Percentiles rank a stretch among this genome's conserved stretches.
phyloP scores from a whole-genome alignment of 1,284 basidiomycete genomes.

The Puccinia hordei region DNA sequence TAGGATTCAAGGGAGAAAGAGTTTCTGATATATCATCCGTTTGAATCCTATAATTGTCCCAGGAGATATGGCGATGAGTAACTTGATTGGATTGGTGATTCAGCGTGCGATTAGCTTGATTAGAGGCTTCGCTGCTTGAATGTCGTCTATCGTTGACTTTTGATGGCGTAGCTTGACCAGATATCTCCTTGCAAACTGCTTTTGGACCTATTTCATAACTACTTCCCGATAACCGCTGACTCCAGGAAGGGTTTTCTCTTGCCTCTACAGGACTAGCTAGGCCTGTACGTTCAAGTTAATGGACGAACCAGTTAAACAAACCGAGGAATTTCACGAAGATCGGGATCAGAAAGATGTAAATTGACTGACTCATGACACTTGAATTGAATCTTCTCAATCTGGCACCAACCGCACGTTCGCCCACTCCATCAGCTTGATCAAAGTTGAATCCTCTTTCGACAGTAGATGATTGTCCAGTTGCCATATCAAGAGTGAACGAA shows the following conservation, averaged over 20 bases:
- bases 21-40: neutral
- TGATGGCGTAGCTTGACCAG: neutral
- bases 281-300: neutral
- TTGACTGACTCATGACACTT: constrained; percentile 23
- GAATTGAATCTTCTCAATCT: constrained; percentile 37
- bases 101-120: neutral
- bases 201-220: neutral
- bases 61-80: neutral
- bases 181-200: neutral
- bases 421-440: constrained; percentile 42
- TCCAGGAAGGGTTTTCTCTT: neutral
- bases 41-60: neutral
- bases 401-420: constrained; percentile 19
- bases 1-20: neutral
- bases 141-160: neutral
- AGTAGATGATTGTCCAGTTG: constrained; percentile 19
- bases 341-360: neutral
- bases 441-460: constrained; percentile 36
- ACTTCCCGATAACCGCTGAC: neutral
- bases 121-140: neutral
- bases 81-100: neutral
- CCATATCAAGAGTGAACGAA: constrained; percentile 35
- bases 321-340: too few species aligned
- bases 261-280: constrained; percentile 14
- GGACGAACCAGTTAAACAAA: neutral